phyloP scores from a whole-genome alignment of 2,329 filamentous ascomycete species.

The Akanthomyces uredinophilus region DNA sequence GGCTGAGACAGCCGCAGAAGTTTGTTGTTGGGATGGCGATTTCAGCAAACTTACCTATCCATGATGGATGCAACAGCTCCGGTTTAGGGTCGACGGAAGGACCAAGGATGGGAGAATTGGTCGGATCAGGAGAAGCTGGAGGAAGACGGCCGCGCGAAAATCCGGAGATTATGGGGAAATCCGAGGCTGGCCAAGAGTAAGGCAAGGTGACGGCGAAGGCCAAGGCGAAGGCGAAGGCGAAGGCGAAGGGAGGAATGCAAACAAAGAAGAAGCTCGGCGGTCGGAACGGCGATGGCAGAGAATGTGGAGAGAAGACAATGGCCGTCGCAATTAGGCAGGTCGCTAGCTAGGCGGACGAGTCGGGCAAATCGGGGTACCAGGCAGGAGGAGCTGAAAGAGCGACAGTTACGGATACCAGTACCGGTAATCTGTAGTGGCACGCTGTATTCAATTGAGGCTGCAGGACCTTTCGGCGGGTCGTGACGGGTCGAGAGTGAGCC shows the following conservation, averaged over 20 bases:
- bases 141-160: neutral
- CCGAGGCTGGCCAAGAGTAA: neutral
- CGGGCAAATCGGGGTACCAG: neutral
- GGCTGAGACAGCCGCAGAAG: neutral
- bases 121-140: neutral
- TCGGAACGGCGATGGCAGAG: constrained; percentile 7
- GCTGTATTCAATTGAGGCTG: too few species aligned
- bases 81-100: constrained; percentile 14
- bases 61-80: constrained; percentile 7
- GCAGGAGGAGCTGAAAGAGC: neutral
- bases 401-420: too few species aligned
- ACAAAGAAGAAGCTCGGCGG: neutral
- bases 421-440: too few species aligned
- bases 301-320: constrained; percentile 1
- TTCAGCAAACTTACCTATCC: constrained; percentile 10
- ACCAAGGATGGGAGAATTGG: neutral
- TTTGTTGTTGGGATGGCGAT: neutral
- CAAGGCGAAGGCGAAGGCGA: neutral
- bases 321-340: constrained; percentile 7
- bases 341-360: neutral
- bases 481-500: neutral
- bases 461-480: neutral
- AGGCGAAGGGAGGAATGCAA: neutral
- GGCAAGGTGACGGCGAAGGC: neutral
- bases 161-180: neutral